Base-by-base conservation (phyloP, 352 stramenopile species). In the Peronospora farinosa region DNA sequence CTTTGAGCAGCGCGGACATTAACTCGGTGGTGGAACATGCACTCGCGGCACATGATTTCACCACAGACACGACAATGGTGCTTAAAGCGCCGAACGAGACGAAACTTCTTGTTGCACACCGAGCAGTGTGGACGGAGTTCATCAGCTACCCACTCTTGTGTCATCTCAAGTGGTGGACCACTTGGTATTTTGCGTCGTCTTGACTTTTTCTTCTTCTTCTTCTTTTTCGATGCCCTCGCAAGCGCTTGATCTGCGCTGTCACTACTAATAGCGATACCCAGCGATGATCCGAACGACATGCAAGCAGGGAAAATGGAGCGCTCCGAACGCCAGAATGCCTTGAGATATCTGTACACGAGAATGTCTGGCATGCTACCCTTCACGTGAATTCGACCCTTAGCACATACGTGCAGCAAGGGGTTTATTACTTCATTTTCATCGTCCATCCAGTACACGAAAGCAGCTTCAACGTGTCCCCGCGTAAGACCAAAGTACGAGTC, bases 51-150 rank as follows among this genome's bases (percentile, higher is more conserved):
- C 33, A 84, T 84, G 16, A 85, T 64, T 67, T 87, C 76, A 31
- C 76, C 76, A 16, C 76, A 91, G 1, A 78, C 74, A 23, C 78
- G 77, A 37, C 78, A 91, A 54, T 91, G 78, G 38, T 91, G 78
- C 27, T 84, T 79, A 25, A 73, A 74, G 25, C 77, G 69, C 7
- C 61, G 47, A 7, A 82, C 64, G 30, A 77, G 63, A 42, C 74
- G 74, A 50, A 88, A 88, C 37, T 72, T 72, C 36, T 74, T 74
- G 38, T 78, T 65, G 58, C 77, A 88, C 50, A 86, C 69, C 2
- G 57, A 69, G 41, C 77, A 88, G 17, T 38, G 45, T 23, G 61
- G 57, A 31, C 77, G 74, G 12, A 74, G 72, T 19, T 75, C 60
- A 57, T 88, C 74, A 0, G 72, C 61, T 23, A 88, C 74, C 74